Evolutionary conservation across 1,139 yeast species (phyloP).

Genomic region (Groenewaldozyma sp.): DNA sequence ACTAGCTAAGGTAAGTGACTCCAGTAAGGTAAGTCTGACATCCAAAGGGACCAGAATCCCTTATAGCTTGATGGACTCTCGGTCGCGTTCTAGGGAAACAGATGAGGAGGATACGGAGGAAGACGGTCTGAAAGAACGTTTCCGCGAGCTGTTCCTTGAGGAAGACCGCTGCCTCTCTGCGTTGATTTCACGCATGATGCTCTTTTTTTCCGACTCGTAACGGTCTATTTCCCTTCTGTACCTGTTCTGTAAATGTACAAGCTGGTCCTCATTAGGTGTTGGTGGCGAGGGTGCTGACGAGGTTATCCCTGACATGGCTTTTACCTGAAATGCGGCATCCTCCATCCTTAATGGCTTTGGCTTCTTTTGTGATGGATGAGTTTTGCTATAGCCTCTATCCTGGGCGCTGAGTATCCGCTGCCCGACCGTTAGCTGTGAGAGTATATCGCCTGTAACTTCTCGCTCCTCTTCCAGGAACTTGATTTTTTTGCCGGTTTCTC

Average conservation of each 20-base stretch:
- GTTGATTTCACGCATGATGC: not conserved
- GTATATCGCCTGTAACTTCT: not conserved
- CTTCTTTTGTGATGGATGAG: not conserved
- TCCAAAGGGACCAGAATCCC: too few relatives aligned
- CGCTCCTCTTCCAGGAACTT: constrained; percentile 1
- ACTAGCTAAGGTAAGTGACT: too few relatives aligned
- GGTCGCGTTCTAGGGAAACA: too few relatives aligned
- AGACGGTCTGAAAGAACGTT: too few relatives aligned
- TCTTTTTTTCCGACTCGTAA: not conserved
- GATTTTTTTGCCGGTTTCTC: not conserved
- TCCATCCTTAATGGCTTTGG: not conserved
- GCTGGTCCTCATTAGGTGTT: not conserved
- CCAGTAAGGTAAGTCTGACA: too few relatives aligned
- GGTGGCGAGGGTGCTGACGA: not conserved
- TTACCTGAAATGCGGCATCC: not conserved
- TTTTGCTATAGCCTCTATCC: not conserved
- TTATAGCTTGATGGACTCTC: too few relatives aligned
- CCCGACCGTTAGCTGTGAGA: constrained; percentile 1
- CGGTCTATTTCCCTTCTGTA: not conserved
- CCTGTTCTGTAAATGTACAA: not conserved
- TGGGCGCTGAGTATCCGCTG: not conserved
- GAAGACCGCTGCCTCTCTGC: too few relatives aligned
- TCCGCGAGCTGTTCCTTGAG: too few relatives aligned
- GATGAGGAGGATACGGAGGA: too few relatives aligned
- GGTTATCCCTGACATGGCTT: too few relatives aligned